These are phyloP conservation scores for Penicillium sp. DNA, from an alignment of 2,329 filamentous ascomycete species.

Conservation along the genomic window DNA sequence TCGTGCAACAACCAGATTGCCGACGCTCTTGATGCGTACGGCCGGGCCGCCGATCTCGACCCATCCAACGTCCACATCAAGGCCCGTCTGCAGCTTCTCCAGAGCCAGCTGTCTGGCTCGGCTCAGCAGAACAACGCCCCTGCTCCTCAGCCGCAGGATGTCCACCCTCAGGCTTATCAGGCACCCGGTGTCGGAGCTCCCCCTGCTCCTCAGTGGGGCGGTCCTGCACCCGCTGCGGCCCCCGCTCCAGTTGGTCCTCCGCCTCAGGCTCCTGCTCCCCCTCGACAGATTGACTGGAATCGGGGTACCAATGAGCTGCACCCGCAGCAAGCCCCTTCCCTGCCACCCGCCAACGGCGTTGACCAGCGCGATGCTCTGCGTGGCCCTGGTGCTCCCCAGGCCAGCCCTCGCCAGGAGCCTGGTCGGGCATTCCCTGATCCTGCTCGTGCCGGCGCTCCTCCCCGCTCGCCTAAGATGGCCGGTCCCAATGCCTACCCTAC, in stretches of 20 bases:
- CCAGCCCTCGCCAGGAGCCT: slow-evolving; percentile 75
- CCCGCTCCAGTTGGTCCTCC: slow-evolving; percentile 59
- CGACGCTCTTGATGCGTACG: slow-evolving; percentile 94
- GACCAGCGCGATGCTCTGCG: slow-evolving; percentile 76
- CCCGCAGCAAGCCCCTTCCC: slow-evolving; percentile 49
- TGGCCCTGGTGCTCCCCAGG: slow-evolving; percentile 69
- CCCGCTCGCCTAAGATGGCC: slow-evolving; percentile 64
- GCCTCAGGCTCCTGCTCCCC: slow-evolving; percentile 65
- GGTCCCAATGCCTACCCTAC: slow-evolving; percentile 56
- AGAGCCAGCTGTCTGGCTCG: slow-evolving; percentile 70
- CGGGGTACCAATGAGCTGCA: slow-evolving; percentile 78
- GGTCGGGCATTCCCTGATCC: slow-evolving; percentile 71
- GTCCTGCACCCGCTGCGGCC: slow-evolving; percentile 68
- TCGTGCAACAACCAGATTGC: slow-evolving; percentile 98
- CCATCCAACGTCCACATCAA: slow-evolving; percentile 95
- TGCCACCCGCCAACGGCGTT: slow-evolving; percentile 71
- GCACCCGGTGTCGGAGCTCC: slow-evolving; percentile 78
- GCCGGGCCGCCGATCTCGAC: slow-evolving; percentile 90
- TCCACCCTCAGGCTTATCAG: slow-evolving; percentile 93
- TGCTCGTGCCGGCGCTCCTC: slow-evolving; percentile 55
- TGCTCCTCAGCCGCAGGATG: slow-evolving; percentile 78
- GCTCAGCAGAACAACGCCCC: slow-evolving; percentile 76
- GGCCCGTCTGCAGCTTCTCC: slow-evolving; percentile 84
- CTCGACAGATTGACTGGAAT: slow-evolving; percentile 64
- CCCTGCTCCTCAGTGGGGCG: slow-evolving; percentile 87